Evolutionary conservation across 306 rosid species (phyloP), one percentile per base, ranked within the genome.

Genomic region (Cucurbita moschata): DNA sequence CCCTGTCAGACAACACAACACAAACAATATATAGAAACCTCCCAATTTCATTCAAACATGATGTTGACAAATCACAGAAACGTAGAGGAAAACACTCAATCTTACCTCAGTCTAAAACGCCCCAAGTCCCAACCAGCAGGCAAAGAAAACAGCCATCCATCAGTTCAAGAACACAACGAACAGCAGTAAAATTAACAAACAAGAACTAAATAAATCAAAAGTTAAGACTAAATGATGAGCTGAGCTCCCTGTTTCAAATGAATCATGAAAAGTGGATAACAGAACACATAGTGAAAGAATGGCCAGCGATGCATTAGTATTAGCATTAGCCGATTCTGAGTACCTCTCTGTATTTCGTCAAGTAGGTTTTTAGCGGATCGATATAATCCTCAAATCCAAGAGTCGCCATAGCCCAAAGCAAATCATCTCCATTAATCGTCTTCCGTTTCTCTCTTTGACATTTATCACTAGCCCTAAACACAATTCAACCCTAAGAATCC

Each of bases 391-490:
- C 99, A 73, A 94, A 94, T 53, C 96, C 97, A 30, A 94, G 72
- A 62, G 97, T 94, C 0, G 96, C 96, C 97, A 94, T 91, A 3
- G 99, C 96, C 99, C 99, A 94, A 72, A 94, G 96, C 85, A 94
- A 89, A 81, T 94, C 99, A 35, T 94, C 97, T 3, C 99, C 99
- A 54, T 91, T 91, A 78, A 94, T 86, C 2, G 99, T 94, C 88
- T 91, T 94, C 78, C 99, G 83, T 86, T 95, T 95, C 82, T 95
- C 99, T 75, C 96, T 89, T 89, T 86, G 99, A 77, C 99, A 95
- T 85, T 91, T 95, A 60, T 95, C 99, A 73, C 96, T 91, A n/a
- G 96, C 99, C 90, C 99, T 95, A 70, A 11, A 62, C 57, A 77
- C 7, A 5, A 77, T 66, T 71, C 66, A 76, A 37, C 39, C 40